Evolutionary conservation across 2,329 filamentous ascomycete genomes (phyloP).

Genomic region (Aspergillus viridinutans): DNA sequence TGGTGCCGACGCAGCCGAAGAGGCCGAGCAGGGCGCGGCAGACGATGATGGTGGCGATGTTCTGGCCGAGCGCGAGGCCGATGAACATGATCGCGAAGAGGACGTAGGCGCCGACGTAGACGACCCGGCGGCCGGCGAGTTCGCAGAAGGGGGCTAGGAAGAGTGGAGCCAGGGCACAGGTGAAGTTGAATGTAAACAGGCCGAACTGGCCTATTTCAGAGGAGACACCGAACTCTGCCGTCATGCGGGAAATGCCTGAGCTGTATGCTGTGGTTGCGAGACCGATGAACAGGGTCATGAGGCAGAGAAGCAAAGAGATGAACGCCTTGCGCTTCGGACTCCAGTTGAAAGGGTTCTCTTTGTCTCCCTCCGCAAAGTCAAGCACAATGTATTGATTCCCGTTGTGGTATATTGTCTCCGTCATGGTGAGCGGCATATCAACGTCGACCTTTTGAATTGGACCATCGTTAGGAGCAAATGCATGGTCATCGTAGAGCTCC

Average conservation of each 20-base stretch:
- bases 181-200: conserved; percentile 49
- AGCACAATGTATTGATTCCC: conserved; percentile 46
- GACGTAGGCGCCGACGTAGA: conserved; percentile 46
- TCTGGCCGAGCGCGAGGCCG: conserved; percentile 45
- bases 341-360: conserved; percentile 53
- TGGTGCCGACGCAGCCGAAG: conserved; percentile 49
- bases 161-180: conserved; percentile 46
- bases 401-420: conserved; percentile 40
- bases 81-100: conserved; percentile 48
- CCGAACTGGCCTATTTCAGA: conserved; percentile 46
- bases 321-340: conserved; percentile 41
- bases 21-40: conserved; percentile 47
- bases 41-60: conserved; percentile 47
- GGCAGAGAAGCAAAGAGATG: conserved; percentile 46
- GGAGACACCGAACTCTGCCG: conserved; percentile 41
- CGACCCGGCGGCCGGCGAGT: conserved; percentile 44
- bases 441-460: conserved; percentile 40
- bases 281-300: conserved; percentile 54
- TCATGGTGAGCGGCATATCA: conserved; percentile 48
- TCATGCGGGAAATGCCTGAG: conserved; percentile 47
- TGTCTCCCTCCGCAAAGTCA: conserved; percentile 44
- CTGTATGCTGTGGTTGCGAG: conserved; percentile 53
- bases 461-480: conserved; percentile 12
- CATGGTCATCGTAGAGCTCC: conserved; percentile 17
- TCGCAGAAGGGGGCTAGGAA: conserved; percentile 50